Base-by-base conservation (phyloP, 768 basidiomycete genomes). In the Exidia glandulosa region DNA sequence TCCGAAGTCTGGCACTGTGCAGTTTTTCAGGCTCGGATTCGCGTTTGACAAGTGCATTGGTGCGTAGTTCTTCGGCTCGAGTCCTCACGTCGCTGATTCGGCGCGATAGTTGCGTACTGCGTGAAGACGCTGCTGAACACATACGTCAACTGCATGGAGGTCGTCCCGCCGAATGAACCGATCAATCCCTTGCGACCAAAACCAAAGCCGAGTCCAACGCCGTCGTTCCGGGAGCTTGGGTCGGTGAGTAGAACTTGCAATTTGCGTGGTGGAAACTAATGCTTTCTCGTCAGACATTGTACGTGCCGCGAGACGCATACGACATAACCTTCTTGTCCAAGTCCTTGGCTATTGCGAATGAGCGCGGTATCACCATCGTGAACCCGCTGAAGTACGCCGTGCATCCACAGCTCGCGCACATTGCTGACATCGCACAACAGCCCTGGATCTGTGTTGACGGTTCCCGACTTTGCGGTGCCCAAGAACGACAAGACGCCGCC, bases 251-350 rank as follows among this genome's bases (percentile, higher is more conserved):
- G 30, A 5, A n/a, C 1, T 62, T 41, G 14, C 13, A 57, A 27
- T 59, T 32, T 57, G n/a, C n/a, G n/a, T 34, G 41, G 57, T 48
- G 65, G 19, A 30, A 4, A 32, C 31, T 54, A 13, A 33, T 56
- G 16, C 19, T 19, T 41, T 59, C 19, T 56, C 4, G 32, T 23
- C 47, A 91, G 88, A 71, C 82, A 2, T 79, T 85, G 12, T 85
- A 82, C 63, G 78, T 91, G 54, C 85, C 90, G 0, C 85, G 82
- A 66, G 88, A 90, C 60, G 82, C 83, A 0, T 78, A 79, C 59
- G 79, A 83, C 58, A 73, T 90, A 30, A 80, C 77, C 3, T 73
- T 82, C 14, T 68, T 93, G 34, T 72, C 73, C 3, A 87, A 82
- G 69, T 85, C 79, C 0, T 74, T 90, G 5, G 85, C 82, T 0